phyloP scores from a whole-genome alignment of 495 filamentous ascomycete species.

The Elasticomyces elasticus region DNA sequence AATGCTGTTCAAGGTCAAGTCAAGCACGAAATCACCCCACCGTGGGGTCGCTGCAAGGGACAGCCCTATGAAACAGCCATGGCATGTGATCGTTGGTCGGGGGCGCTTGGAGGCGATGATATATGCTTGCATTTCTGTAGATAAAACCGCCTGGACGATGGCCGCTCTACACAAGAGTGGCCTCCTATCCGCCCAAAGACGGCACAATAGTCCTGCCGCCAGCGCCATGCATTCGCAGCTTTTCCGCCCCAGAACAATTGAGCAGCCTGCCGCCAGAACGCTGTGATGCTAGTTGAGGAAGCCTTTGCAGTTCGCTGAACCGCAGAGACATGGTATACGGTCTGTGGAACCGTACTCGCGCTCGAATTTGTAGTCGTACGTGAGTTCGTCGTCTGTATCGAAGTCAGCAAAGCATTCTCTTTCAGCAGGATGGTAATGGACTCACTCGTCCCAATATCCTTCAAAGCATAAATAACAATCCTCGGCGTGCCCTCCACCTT shows the following conservation, averaged over 20 bases:
- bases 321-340: constrained; percentile 93
- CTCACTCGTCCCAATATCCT: constrained; percentile 91
- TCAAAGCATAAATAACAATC: constrained; percentile 95
- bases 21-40: background rate
- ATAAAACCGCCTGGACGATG: background rate
- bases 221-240: constrained; percentile 7
- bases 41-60: constrained; percentile 2
- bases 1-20: too few species aligned
- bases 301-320: constrained; percentile 90
- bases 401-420: background rate
- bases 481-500: constrained; percentile 98
- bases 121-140: background rate
- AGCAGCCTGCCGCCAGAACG: background rate
- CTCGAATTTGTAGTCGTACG: constrained; percentile 99
- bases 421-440: constrained; percentile 17
- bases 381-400: constrained; percentile 83
- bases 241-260: too few species aligned
- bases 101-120: background rate
- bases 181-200: background rate
- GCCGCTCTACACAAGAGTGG: background rate
- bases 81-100: too few species aligned
- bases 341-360: constrained; percentile 89
- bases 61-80: background rate
- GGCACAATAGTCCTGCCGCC: background rate
- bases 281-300: constrained; percentile 72